These are phyloP conservation scores for Zhuliangozyma blackwelliae DNA, from an alignment of 1,139 yeast species.

Conservation along the genomic window DNA sequence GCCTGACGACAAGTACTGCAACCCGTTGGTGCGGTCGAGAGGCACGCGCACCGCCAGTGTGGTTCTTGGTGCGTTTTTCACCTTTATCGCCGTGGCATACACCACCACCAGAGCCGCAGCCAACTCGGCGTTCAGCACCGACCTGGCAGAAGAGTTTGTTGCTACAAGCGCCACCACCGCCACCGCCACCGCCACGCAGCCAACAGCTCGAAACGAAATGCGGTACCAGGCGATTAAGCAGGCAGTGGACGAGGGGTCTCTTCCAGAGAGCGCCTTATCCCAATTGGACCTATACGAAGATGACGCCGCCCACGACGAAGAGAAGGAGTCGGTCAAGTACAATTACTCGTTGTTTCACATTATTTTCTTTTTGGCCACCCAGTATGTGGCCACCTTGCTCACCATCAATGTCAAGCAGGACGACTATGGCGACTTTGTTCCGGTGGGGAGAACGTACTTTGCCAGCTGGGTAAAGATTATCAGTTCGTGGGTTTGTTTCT, in stretches of 20 bases:
- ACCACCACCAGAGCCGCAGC: conserved; percentile 97
- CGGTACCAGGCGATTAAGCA: conserved; percentile 85
- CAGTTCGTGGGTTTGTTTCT: conserved; percentile 89
- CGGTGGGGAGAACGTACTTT: conserved; percentile 95
- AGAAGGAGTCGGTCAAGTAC: conserved; percentile 66
- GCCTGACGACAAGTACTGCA: conserved; percentile 90
- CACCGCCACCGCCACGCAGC: conserved; percentile 44
- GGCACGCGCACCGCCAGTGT: conserved; percentile 91
- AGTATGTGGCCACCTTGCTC: conserved; percentile 89
- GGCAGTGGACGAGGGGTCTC: conserved; percentile 91
- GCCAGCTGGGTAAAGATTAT: conserved; percentile 92
- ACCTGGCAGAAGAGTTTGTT: conserved; percentile 7
- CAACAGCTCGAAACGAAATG: conserved; percentile 64
- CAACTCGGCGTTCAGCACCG: conserved; percentile 51
- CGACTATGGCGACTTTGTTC: conserved; percentile 83
- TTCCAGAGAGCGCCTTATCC: conserved; percentile 85
- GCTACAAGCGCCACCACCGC: conserved; percentile 2
- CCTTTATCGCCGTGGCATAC: conserved; percentile 92
- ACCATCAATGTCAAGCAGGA: conserved; percentile 89
- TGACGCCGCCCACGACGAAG: conserved; percentile 50
- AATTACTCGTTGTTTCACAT: conserved; percentile 86
- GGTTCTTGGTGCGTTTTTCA: conserved; percentile 86
- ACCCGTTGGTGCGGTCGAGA: conserved; percentile 81
- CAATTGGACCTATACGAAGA: conserved; percentile 62
- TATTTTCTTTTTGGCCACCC: conserved; percentile 92